phyloP scores from a whole-genome alignment of 169 alveolate species.

The Plasmodium cynomolgi region DNA sequence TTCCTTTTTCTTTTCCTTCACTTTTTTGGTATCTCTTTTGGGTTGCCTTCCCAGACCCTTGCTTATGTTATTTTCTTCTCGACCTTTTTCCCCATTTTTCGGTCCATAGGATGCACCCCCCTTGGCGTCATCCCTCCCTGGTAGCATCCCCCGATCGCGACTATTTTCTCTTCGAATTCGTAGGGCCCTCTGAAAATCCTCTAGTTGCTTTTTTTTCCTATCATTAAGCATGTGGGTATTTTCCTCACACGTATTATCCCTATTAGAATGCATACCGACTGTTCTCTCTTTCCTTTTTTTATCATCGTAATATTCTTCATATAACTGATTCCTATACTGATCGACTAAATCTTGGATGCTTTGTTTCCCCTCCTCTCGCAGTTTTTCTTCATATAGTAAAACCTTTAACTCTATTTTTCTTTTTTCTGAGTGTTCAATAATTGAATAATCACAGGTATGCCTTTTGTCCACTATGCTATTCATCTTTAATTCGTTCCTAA shows the following conservation, averaged over 20 bases:
- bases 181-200: constrained; percentile 47
- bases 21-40: neutral
- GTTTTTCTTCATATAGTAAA: constrained; percentile 58
- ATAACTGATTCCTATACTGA: constrained; percentile 63
- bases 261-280: constrained; percentile 5
- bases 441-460: constrained; percentile 73
- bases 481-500: constrained; percentile 44
- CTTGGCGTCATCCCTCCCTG: neutral
- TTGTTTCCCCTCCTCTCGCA: constrained; percentile 44
- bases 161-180: constrained; percentile 35
- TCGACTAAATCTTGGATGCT: constrained; percentile 34
- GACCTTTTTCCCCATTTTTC: neutral
- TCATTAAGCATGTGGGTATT: constrained; percentile 74
- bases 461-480: constrained; percentile 54
- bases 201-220: constrained; percentile 56
- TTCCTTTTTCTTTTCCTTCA: neutral
- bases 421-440: constrained; percentile 73
- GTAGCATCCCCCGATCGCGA: neutral
- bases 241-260: constrained; percentile 20
- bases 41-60: neutral
- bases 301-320: constrained; percentile 68
- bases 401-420: constrained; percentile 72
- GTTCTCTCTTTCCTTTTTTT: constrained; percentile 45
- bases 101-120: neutral
- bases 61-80: neutral